Conservation (phyloP, 768 basidiomycete genomes). For the Hericium erinaceus region DNA sequence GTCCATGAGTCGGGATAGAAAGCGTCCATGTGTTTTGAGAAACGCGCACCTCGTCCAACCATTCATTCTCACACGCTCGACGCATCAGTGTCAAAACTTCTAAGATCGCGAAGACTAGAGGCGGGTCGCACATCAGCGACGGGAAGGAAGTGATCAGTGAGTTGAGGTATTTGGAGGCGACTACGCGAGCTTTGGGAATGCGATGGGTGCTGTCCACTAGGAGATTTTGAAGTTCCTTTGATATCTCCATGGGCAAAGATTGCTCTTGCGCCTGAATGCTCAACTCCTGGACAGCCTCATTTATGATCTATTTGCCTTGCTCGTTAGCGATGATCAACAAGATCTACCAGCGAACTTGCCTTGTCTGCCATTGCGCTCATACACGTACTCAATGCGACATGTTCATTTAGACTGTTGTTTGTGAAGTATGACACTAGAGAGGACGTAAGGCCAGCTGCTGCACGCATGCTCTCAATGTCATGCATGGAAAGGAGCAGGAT, state of each 20-base stretch:
- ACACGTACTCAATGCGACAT: conserved; percentile 54
- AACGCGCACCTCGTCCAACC: conserved; percentile 70
- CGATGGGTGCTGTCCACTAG: conserved; percentile 77
- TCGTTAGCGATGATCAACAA: too few relatives aligned
- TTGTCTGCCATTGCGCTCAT: conserved; percentile 87
- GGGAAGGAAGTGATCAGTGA: conserved; percentile 86
- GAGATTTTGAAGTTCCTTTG: conserved; percentile 65
- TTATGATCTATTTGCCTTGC: conserved; percentile 51
- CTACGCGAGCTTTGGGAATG: conserved; percentile 68
- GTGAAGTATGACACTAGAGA: conserved; percentile 81
- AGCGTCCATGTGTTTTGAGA: background rate
- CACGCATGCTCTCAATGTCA: conserved; percentile 82
- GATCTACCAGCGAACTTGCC: conserved; percentile 30
- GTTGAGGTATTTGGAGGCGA: conserved; percentile 78
- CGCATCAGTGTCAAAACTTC: conserved; percentile 88
- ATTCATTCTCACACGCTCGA: conserved; percentile 85
- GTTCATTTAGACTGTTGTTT: conserved; percentile 76
- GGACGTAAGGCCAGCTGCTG: conserved; percentile 69
- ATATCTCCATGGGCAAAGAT: conserved; percentile 57
- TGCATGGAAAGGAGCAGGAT: conserved; percentile 81
- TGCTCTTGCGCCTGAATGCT: conserved; percentile 73
- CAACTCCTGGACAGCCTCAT: conserved; percentile 62
- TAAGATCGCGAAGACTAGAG: conserved; percentile 80
- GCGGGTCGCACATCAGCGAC: conserved; percentile 85
- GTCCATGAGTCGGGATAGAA: background rate